Conservation (phyloP, 805 yeast genomes). For the Ogataea pilisensis region DNA sequence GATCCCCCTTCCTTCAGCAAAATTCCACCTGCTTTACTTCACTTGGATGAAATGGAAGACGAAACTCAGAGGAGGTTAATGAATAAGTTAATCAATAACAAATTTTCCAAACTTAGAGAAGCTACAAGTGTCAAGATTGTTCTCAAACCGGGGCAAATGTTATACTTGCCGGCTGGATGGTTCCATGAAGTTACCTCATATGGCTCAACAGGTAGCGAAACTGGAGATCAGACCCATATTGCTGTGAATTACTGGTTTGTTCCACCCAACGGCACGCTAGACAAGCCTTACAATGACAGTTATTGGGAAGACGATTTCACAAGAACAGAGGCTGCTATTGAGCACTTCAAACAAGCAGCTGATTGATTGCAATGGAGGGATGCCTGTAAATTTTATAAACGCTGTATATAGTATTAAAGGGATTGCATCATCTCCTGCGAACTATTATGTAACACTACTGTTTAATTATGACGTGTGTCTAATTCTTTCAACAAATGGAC, state of each 20-base stretch:
- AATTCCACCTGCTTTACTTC: conserved; percentile 61
- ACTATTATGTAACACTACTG: no score
- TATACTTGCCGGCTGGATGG: conserved; percentile 76
- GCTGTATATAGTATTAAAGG: no score
- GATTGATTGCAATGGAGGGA: background rate
- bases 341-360: conserved; percentile 5
- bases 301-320: conserved; percentile 54
- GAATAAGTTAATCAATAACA: conserved; percentile 31
- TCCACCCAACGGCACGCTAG: conserved; percentile 47
- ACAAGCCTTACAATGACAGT: conserved; percentile 40
- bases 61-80: conserved; percentile 20
- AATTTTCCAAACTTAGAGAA: conserved; percentile 46
- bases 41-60: conserved; percentile 49
- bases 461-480: no score
- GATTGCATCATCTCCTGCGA: no score
- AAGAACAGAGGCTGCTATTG: conserved; percentile 35
- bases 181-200: conserved; percentile 75
- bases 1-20: conserved; percentile 71
- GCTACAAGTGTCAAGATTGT: conserved; percentile 42
- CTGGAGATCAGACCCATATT: conserved; percentile 39
- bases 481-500: no score
- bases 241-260: conserved; percentile 75
- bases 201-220: conserved; percentile 29
- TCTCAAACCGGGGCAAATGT: conserved; percentile 59
- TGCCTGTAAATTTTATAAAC: no score